These are phyloP conservation scores for Daldinia decipiens DNA, from an alignment of 495 filamentous ascomycete genomes.

Conservation along the genomic window DNA sequence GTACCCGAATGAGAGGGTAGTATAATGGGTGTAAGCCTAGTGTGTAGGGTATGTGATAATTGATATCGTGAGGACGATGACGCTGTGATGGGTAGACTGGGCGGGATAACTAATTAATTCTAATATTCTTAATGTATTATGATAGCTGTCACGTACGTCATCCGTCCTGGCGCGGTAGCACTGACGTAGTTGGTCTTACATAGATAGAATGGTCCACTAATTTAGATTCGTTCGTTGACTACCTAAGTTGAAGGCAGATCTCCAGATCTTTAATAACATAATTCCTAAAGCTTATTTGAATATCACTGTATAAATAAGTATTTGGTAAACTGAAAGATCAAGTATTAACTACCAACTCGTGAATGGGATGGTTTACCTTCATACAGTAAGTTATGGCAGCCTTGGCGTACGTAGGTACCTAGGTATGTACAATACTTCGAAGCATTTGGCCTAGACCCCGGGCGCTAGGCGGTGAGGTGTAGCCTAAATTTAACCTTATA, in stretches of 20 bases:
- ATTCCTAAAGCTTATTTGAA: too few species aligned
- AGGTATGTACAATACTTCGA: too few species aligned
- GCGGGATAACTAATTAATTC: conserved; percentile 9
- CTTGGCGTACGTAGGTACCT: too few species aligned
- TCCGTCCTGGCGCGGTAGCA: neutral
- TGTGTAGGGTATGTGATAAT: neutral
- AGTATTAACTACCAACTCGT: too few species aligned
- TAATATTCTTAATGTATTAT: conserved; percentile 27
- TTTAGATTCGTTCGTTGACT: neutral
- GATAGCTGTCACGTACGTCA: neutral
- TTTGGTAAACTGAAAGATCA: too few species aligned
- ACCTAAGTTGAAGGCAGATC: neutral
- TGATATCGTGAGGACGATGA: neutral
- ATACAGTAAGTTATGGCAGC: too few species aligned
- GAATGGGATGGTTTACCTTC: too few species aligned
- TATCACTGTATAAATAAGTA: too few species aligned
- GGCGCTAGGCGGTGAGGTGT: conserved; percentile 15
- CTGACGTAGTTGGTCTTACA: conserved; percentile 30
- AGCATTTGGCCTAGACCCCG: too few species aligned
- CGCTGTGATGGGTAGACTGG: neutral
- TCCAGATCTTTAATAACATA: too few species aligned
- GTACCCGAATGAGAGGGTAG: conserved; percentile 71
- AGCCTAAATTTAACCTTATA: neutral
- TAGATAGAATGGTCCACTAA: neutral
- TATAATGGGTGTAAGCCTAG: conserved; percentile 37